Conservation (phyloP, 768 basidiomycete species). For the Obba rivulosa region DNA sequence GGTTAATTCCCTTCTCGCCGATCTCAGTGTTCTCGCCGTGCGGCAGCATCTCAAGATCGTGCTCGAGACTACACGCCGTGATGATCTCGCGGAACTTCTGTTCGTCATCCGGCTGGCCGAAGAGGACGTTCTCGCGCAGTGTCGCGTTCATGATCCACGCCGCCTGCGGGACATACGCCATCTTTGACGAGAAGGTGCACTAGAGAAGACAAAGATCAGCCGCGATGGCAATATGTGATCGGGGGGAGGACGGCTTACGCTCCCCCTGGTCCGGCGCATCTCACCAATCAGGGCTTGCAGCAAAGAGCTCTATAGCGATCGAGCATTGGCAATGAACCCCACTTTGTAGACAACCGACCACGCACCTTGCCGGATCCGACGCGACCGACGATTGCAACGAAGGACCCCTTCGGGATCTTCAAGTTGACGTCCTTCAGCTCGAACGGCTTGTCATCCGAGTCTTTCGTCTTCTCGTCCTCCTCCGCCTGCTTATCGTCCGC, state of each 20-base stretch:
- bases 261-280: conserved; percentile 70
- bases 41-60: conserved; percentile 68
- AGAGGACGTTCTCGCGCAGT: conserved; percentile 67
- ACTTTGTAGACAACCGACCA: conserved; percentile 9
- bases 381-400: conserved; percentile 73
- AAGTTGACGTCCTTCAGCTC: conserved; percentile 60
- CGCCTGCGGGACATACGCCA: conserved; percentile 56
- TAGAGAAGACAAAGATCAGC: conserved; percentile 10
- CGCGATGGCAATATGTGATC: conserved; percentile 27
- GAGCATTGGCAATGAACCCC: conserved; percentile 16
- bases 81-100: conserved; percentile 53
- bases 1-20: conserved; percentile 72
- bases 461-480: conserved; percentile 31
- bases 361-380: conserved; percentile 69
- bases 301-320: conserved; percentile 46
- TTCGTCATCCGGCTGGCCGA: conserved; percentile 63
- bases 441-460: conserved; percentile 48
- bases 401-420: conserved; percentile 66
- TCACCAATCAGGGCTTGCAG: conserved; percentile 78
- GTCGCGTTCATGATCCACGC: conserved; percentile 68
- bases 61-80: conserved; percentile 60
- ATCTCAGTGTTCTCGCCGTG: conserved; percentile 67
- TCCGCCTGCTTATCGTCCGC: conserved; percentile 14
- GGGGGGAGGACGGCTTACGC: conserved; percentile 11
- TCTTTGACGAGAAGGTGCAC: conserved; percentile 41